Conservation (phyloP, 441 rosid species). For the Rhodomyrtus psidioides region DNA sequence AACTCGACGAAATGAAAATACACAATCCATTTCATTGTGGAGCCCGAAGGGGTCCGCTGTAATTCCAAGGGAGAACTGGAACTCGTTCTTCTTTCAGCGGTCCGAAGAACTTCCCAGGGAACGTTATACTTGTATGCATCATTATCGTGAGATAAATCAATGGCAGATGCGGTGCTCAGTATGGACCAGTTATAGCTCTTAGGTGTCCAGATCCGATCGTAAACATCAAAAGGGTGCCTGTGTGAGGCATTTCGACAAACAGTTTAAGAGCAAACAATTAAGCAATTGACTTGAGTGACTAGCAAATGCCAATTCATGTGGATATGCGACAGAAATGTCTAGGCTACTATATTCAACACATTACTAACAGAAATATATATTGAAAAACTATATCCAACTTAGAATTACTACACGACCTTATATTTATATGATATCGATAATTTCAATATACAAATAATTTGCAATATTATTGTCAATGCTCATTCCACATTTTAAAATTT, state of each 20-base stretch:
- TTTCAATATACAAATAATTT: neutral
- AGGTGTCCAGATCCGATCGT: neutral
- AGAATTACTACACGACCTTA: too few relatives aligned
- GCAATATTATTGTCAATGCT: fast-evolving
- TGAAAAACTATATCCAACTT: too few relatives aligned
- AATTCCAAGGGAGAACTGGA: neutral
- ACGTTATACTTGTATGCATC: neutral
- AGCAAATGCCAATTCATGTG: neutral
- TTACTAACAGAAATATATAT: neutral
- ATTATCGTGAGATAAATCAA: neutral
- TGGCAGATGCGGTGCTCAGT: neutral
- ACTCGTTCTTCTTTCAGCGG: neutral
- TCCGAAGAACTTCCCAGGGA: neutral
- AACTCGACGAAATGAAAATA: neutral
- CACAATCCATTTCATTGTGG: neutral
- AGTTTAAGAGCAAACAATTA: neutral
- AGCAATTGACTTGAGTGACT: neutral
- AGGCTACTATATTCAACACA: neutral
- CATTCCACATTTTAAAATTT: neutral
- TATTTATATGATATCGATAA: too few relatives aligned
- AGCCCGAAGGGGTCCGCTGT: fast-evolving
- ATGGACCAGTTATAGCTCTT: neutral
- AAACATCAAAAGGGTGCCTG: neutral
- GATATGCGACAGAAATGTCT: neutral
- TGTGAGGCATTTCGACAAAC: neutral